Percentiles rank a stretch among this genome's conserved stretches.
Evolutionary conservation across 1,284 basidiomycete species (phyloP).

Genomic region (Chondrostereum purpureum): DNA sequence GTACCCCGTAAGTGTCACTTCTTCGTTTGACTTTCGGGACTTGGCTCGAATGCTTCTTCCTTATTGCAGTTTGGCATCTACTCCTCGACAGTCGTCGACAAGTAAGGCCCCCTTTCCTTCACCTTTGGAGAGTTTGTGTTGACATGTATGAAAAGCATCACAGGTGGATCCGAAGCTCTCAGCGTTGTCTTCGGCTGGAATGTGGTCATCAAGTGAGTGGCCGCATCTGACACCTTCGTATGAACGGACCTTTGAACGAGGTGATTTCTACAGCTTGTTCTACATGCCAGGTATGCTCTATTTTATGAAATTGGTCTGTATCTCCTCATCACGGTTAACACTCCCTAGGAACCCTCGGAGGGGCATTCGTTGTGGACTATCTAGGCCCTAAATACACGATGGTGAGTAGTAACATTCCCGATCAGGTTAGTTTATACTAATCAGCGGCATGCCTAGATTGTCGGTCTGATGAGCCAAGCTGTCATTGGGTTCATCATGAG

Average conservation of each 20-base stretch:
- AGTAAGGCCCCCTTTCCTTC: conserved; percentile 30
- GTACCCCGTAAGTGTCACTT: conserved; percentile 5
- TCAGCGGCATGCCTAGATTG: conserved; percentile 41
- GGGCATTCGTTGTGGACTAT: conserved; percentile 74
- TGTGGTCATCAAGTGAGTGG: conserved; percentile 67
- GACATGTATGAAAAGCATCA: conserved; percentile 44
- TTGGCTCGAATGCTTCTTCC: background rate
- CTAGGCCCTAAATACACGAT: conserved; percentile 74
- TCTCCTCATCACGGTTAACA: background rate
- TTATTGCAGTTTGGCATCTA: conserved; percentile 70
- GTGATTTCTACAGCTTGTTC: conserved; percentile 46
- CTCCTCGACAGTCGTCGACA: conserved; percentile 71
- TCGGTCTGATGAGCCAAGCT: conserved; percentile 64
- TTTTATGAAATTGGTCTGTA: background rate
- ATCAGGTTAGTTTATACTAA: background rate
- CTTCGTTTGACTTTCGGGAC: no score
- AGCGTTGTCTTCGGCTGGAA: conserved; percentile 69
- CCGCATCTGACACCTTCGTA: no score
- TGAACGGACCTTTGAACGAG: background rate
- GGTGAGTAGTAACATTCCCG: conserved; percentile 29
- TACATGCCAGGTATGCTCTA: conserved; percentile 50
- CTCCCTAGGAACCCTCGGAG: conserved; percentile 56
- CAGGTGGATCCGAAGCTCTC: conserved; percentile 43
- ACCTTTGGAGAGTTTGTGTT: background rate
- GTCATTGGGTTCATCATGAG: conserved; percentile 83